phyloP scores from a whole-genome alignment of 805 yeast genomes.

The Komagataella ulmi region DNA sequence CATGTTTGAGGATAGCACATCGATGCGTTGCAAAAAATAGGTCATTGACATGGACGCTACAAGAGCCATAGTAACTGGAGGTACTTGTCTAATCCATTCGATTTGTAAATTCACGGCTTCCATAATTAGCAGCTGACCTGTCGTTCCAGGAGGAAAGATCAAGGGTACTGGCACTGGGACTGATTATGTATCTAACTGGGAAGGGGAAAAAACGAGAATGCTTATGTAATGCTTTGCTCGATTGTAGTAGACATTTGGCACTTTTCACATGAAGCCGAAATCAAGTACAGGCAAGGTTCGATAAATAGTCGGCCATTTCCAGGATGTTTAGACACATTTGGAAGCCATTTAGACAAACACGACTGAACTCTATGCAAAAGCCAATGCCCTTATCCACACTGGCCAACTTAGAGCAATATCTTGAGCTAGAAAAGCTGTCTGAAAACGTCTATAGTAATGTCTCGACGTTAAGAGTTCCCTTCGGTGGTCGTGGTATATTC shows the following conservation, averaged over 20 bases:
- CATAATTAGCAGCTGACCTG: conserved; percentile 8
- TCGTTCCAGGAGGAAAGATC: not conserved
- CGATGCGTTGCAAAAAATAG: conserved; percentile 19
- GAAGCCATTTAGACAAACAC: not conserved
- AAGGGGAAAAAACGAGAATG: not conserved
- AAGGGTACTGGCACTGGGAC: not conserved
- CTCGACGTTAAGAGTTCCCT: conserved; percentile 23
- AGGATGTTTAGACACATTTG: not conserved
- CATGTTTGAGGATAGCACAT: conserved; percentile 17
- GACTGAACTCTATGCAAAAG: not conserved
- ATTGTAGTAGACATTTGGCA: not conserved
- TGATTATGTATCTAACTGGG: not conserved
- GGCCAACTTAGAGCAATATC: conserved; percentile 1
- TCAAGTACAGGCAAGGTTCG: not conserved
- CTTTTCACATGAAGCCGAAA: not conserved
- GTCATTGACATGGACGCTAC: conserved; percentile 17
- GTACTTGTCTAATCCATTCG: conserved; percentile 27
- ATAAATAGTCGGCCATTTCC: not conserved
- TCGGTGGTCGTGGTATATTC: conserved; percentile 51
- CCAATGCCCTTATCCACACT: not conserved
- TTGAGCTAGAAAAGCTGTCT: conserved; percentile 10
- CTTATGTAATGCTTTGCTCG: not conserved
- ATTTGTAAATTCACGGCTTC: conserved; percentile 18
- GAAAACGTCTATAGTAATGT: conserved; percentile 11
- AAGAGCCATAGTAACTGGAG: conserved; percentile 31